Base-by-base conservation (phyloP, 805 yeast species). In the Metschnikowia koreensis region DNA sequence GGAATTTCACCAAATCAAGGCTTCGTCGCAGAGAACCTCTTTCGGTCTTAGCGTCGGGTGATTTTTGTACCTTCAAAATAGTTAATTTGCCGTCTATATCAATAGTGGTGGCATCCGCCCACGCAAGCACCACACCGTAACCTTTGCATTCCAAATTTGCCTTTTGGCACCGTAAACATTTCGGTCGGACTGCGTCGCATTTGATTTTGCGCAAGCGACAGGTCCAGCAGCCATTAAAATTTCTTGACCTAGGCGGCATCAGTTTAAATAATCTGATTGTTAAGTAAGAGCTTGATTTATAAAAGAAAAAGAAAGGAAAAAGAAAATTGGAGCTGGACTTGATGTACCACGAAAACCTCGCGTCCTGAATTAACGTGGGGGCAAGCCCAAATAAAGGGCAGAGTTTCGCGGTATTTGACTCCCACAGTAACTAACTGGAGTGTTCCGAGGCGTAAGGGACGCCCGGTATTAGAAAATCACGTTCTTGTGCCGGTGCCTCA, bases 221-320 rank as follows among this genome's bases (percentile, higher is more conserved):
- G 7, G 84, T 81, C 71, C 80, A 77, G 62, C 85, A 81, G 4
- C 85, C 85, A 42, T 75, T 68, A 61, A 79, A 79, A 45, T 65
- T 69, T 43, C 79, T 64, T 22, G 61, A 57, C 29, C 62, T 36
- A 16, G 55, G 59, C 22, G 55, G 54, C 62, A 59, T 59, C 44
- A 7, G 29, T 22, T 22, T 3, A 3, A 4, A 22, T 22, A 22
- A 33, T 9, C 6, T 31, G 34, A 31, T 3, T 31, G 34, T 31
- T 10, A 31, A 3, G 13, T 9, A 31, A 2, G 10, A 31, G 34
- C 10, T 31, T 31, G 13, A 10, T 10, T 31, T 31, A 6, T 9
- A 31, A 12, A 31, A 31, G 3, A 31, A 31, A 31, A 9, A 29
- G 10, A 10, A 10, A 8, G 7, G 33, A 29, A 29, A 29, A 29